Evolutionary conservation across 1,139 yeast genomes (phyloP), one percentile per base, ranked within the genome.

Genomic region (Pichia inconspicua): DNA sequence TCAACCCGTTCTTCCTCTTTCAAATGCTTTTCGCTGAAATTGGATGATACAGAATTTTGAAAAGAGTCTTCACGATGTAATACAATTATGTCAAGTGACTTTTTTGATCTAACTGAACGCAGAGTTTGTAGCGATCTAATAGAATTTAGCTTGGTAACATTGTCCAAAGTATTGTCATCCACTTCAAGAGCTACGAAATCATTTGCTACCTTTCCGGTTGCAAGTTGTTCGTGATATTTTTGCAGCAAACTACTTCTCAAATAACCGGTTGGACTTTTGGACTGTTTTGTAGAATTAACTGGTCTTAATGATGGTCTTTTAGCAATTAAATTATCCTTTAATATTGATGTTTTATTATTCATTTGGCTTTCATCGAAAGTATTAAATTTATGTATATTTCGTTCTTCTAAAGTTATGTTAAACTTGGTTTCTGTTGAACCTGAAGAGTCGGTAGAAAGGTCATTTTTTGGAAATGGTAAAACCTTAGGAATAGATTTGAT

Each of bases 401-500:
- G 5, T 5, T 22, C 22, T 22, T 22, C 5, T 5, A 22, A 22
- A 22, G 22, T 22, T 22, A 22, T 22, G 22, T 22, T 22, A 22
- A 5, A 5, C 22, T 22, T 5, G 5, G 22, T 22, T 22, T 5
- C 5, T 22, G 22, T 22, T 22, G 22, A 22, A 1, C 22, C 22
- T 22, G 22, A 22, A 22, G 22, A 4, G 3, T 22, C 22, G 5
- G 5, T 22, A 22, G 5, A 27, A 8, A 12, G 2, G 4, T 28
- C 19, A 4, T 19, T 10, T 8, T 22, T 39, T 25, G 53, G 45
- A 39, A 51, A 53, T 19, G 50, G 48, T 25, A 50, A 32, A 3
- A 53, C 55, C 32, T 48, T 50, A 6, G 39, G 37, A 32, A 46
- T 47, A 12, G 52, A 47, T 30, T 51, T 54, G 8, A 51, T 53